A percentile compares a stretch with the other conserved stretches of the same genome.
phyloP scores from a whole-genome alignment of 805 yeast genomes.

The Schwanniomyces sp. region DNA sequence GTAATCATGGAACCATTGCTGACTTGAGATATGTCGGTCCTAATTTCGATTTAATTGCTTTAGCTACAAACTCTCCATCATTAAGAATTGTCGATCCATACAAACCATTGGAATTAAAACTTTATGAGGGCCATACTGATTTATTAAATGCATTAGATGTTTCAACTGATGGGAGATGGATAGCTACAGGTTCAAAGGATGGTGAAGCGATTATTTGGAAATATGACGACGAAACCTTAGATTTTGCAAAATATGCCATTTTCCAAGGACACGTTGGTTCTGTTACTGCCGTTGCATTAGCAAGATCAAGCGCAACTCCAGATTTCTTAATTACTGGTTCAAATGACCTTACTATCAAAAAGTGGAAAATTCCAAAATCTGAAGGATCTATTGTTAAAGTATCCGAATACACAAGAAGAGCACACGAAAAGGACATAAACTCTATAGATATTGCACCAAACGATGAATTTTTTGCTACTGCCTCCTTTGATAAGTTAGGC shows the following conservation, averaged over 20 bases:
- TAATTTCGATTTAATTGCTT: conserved; percentile 54
- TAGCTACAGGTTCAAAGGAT: conserved; percentile 91
- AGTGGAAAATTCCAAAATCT: conserved; percentile 73
- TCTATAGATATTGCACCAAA: conserved; percentile 88
- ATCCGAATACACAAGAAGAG: conserved; percentile 88
- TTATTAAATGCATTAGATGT: conserved; percentile 78
- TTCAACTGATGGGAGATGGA: conserved; percentile 80
- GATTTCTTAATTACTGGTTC: conserved; percentile 78
- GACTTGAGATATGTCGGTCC: conserved; percentile 82
- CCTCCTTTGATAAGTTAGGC: conserved; percentile 89
- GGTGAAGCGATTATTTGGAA: conserved; percentile 82
- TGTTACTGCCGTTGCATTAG: conserved; percentile 77
- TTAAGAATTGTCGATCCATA: conserved; percentile 69
- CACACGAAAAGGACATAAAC: conserved; percentile 96
- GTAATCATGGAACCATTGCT: conserved; percentile 94
- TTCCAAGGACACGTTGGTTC: conserved; percentile 88
- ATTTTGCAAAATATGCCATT: conserved; percentile 51
- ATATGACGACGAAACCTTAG: conserved; percentile 44
- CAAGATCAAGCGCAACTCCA: conserved; percentile 56
- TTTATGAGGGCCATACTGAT: conserved; percentile 83
- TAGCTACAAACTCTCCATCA: conserved; percentile 94
- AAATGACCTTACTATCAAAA: conserved; percentile 79
- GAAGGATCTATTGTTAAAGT: conserved; percentile 40
- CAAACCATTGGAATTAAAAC: conserved; percentile 58
- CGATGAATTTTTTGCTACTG: conserved; percentile 85